Evolutionary conservation across 1,139 yeast species (phyloP).

Genomic region (Yamadazyma blattariae): DNA sequence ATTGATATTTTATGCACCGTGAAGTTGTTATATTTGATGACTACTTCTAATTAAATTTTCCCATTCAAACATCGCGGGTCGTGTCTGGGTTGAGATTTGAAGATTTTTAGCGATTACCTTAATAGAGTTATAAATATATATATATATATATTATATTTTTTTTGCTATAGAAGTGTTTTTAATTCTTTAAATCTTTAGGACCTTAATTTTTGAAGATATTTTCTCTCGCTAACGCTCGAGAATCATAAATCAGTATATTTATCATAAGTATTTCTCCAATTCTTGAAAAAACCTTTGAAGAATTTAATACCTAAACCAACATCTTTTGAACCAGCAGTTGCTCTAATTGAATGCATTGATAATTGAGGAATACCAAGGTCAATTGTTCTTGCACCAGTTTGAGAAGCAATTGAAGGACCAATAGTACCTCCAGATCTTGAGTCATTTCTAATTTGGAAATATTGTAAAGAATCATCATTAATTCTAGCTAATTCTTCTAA

Average conservation of each 20-base stretch:
- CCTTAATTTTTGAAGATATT: too few species aligned
- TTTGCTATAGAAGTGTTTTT: too few species aligned
- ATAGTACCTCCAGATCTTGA: constrained; percentile 45
- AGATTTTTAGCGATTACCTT: too few species aligned
- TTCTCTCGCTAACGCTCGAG: too few species aligned
- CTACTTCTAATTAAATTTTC: neutral
- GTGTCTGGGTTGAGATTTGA: too few species aligned
- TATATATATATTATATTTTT: too few species aligned
- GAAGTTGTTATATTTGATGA: neutral
- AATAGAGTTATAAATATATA: too few species aligned
- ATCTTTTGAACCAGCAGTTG: constrained; percentile 41
- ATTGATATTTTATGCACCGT: too few species aligned
- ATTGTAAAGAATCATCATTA: constrained; percentile 31
- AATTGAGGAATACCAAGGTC: constrained; percentile 47
- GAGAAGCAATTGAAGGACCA: constrained; percentile 39
- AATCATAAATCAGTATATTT: constrained; percentile 12
- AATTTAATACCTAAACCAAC: constrained; percentile 41
- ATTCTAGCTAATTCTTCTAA: constrained; percentile 29
- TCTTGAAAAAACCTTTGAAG: constrained; percentile 34
- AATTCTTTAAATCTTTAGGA: too few species aligned
- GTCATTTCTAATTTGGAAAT: constrained; percentile 45
- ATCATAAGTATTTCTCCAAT: constrained; percentile 33
- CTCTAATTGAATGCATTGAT: constrained; percentile 47
- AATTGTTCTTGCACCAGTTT: constrained; percentile 42
- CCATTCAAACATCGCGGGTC: neutral